Evolutionary conservation across 345 rosid genomes (phyloP), one percentile per base, ranked within the genome.

Genomic region (Trapa bicornis): DNA sequence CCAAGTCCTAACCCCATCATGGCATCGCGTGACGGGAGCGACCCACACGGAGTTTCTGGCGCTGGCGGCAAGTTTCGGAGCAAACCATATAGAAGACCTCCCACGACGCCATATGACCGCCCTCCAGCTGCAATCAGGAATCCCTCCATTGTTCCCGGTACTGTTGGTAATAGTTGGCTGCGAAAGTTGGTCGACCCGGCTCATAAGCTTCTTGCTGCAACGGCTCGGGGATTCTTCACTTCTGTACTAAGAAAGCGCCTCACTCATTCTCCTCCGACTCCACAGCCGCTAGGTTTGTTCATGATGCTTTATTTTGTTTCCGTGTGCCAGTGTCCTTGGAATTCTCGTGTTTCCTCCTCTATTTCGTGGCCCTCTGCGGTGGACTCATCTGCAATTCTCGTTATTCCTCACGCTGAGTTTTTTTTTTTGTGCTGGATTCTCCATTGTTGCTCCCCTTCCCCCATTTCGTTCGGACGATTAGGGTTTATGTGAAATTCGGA

Each of bases 171-270:
- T 70, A 87, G 94, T 5, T 94, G 97, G 99, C 47, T 94, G 37
- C 80, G 96, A 73, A 94, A 84, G 80, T 61, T 94, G 70, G 86
- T 94, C 75, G 93, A 91, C 86, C 99, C 97, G 67, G 96, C 97
- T 11, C 97, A 87, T 71, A 70, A 85, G 68, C 84, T 94, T 63
- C 82, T 94, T 67, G 64, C 87, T 48, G 80, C 86, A n/a, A 72
- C 95, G 65, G 99, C 99, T 65, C 84, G 87, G 61, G 80, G 72
- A 77, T 86, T 94, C 29, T 91, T 86, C 65, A 83, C 79, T 37
- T 91, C 96, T 3, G 76, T 91, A 22, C 89, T 89, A 65, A 85
- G 80, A 66, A 94, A 91, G 72, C 96, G 89, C 35, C 91, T 91
- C 37, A 75, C 85, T 61, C 83, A 79, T 3, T 76, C 80, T 12